Conservation (phyloP, 78 protist species). For the Mantamonas sphyraenae region DNA sequence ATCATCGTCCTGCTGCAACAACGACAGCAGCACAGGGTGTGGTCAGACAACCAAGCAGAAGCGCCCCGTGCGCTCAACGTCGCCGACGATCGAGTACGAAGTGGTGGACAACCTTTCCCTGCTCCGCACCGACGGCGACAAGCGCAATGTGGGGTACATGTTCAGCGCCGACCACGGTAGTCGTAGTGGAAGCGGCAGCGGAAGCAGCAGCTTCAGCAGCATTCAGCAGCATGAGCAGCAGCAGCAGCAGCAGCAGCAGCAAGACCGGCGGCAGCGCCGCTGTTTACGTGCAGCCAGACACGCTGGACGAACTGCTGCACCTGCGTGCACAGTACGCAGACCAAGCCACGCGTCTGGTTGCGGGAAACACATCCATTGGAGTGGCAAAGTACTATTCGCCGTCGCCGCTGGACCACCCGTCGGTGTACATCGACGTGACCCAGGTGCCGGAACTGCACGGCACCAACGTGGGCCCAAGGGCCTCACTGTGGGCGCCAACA, state of each 20-base stretch:
- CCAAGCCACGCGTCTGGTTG: background rate
- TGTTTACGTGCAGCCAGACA: background rate
- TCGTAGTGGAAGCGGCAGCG: too few relatives aligned
- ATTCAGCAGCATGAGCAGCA: background rate
- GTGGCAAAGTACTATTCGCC: too few relatives aligned
- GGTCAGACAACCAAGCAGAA: background rate
- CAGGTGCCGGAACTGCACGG: constrained; percentile 6
- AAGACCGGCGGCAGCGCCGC: background rate
- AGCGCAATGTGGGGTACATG: too few relatives aligned
- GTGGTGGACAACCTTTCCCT: too few relatives aligned
- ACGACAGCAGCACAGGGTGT: background rate
- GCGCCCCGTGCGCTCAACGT: too few relatives aligned
- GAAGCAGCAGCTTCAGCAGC: background rate
- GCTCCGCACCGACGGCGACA: too few relatives aligned
- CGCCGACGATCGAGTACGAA: too few relatives aligned
- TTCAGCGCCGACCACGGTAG: too few relatives aligned
- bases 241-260: background rate
- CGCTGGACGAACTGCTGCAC: background rate
- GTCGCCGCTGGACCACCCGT: background rate
- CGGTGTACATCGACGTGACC: background rate
- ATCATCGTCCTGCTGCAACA: background rate
- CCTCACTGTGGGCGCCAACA: constrained; percentile 4
- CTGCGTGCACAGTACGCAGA: background rate
- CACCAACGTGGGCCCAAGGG: background rate
- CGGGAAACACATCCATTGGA: constrained; percentile 27